phyloP scores from a whole-genome alignment of 108 stramenopile species.

The Nitzschia inconspicua region DNA sequence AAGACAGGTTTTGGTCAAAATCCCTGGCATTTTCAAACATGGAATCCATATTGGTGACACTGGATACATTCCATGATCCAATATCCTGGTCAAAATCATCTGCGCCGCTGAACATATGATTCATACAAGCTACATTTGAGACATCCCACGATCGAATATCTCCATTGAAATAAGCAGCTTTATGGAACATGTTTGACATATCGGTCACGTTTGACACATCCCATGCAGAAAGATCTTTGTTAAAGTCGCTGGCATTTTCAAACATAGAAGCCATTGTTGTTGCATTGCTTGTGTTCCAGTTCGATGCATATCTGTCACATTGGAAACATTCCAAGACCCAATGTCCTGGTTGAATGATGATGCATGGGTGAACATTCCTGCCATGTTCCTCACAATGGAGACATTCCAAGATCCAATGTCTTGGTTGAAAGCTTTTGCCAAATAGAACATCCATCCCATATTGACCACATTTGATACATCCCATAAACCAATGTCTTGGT shows the following conservation, averaged over 20 bases:
- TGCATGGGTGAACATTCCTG: too few species aligned
- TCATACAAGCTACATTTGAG: not conserved
- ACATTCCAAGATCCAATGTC: too few species aligned
- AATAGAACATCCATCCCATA: too few species aligned
- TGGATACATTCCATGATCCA: conserved; percentile 4
- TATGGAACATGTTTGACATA: conserved; percentile 10
- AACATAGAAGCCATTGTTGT: too few species aligned
- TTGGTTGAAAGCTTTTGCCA: too few species aligned
- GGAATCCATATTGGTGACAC: not conserved
- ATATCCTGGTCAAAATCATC: conserved; percentile 5
- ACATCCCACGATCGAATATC: conserved; percentile 14
- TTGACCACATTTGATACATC: too few species aligned
- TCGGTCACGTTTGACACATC: not conserved
- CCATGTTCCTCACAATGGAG: too few species aligned
- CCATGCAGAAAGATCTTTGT: conserved; percentile 16
- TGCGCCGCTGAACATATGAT: conserved; percentile 21
- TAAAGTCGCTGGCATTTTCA: conserved; percentile 7
- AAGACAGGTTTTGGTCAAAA: conserved; percentile 10
- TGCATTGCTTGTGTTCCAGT: too few species aligned
- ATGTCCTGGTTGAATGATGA: too few species aligned
- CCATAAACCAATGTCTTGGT: too few species aligned
- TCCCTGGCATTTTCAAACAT: conserved; percentile 9
- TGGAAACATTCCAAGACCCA: too few species aligned
- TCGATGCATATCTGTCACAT: too few species aligned
- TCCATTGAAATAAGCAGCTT: not conserved